Evolutionary conservation across 306 rosid species (phyloP).

Genomic region (Begonia loranthoides): DNA sequence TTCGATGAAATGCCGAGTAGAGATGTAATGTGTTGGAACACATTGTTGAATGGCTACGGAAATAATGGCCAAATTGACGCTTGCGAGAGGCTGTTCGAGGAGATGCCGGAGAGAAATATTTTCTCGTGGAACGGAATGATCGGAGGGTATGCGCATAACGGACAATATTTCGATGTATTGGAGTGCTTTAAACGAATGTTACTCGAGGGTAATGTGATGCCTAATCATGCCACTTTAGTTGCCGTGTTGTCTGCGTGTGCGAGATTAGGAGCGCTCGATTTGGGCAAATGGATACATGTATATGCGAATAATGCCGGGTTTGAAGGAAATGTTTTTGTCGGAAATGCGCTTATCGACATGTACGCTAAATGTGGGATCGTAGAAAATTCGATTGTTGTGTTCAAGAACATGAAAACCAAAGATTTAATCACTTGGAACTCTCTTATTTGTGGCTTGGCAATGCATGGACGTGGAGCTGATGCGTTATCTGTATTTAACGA

Average conservation of each 20-base stretch:
- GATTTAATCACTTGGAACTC: conserved; percentile 42
- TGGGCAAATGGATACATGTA: conserved; percentile 41
- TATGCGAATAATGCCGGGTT: conserved; percentile 41
- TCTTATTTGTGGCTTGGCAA: conserved; percentile 33
- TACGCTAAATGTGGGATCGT: conserved; percentile 71
- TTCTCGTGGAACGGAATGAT: conserved; percentile 72
- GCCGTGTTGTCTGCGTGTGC: conserved; percentile 51
- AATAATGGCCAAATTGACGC: conserved; percentile 29
- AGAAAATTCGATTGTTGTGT: conserved; percentile 38
- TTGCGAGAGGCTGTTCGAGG: conserved; percentile 42
- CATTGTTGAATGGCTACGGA: conserved; percentile 57
- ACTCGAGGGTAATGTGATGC: conserved; percentile 30
- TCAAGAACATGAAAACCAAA: conserved; percentile 30
- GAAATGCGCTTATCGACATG: conserved; percentile 54
- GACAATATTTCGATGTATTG: conserved; percentile 27
- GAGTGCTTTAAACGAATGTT: conserved; percentile 50
- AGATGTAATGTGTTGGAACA: conserved; percentile 66
- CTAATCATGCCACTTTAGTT: conserved; percentile 61
- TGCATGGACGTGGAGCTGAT: conserved; percentile 42
- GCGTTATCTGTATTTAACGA: conserved; percentile 47
- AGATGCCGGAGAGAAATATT: conserved; percentile 57
- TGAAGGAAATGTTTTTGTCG: conserved; percentile 35
- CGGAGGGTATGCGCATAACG: conserved; percentile 47
- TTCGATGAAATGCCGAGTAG: conserved; percentile 48
- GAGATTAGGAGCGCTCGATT: conserved; percentile 70